Conservation (phyloP, 192 early-diverging fungal species). For the Umbelopsis isabellina region DNA sequence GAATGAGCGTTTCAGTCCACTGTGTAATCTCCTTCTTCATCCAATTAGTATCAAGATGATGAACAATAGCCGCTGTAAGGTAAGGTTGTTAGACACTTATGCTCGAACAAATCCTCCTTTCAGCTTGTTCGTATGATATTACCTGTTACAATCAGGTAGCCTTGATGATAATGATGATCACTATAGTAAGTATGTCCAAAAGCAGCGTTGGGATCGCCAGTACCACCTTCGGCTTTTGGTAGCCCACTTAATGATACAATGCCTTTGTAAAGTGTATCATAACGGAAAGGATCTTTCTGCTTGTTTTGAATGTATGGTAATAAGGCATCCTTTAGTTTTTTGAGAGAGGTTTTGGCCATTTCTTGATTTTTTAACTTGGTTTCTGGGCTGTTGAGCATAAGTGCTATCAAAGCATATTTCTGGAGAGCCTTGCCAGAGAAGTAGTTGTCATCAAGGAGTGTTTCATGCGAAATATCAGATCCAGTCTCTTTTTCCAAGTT, state of each 20-base stretch:
- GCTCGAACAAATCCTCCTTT: background rate
- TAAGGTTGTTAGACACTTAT: background rate
- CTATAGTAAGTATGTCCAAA: conserved; percentile 46
- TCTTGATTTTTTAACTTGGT: conserved; percentile 30
- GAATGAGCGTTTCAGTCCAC: conserved; percentile 42
- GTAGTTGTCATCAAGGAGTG: conserved; percentile 37
- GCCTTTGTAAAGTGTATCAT: conserved; percentile 38
- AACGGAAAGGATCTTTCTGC: conserved; percentile 32
- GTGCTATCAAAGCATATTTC: conserved; percentile 40
- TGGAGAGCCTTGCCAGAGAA: conserved; percentile 46
- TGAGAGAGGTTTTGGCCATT: conserved; percentile 28
- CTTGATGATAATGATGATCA: conserved; percentile 49
- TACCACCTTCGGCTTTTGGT: conserved; percentile 35
- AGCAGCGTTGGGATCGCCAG: conserved; percentile 31
- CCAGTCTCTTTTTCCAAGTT: conserved; percentile 25
- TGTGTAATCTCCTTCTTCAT: conserved; percentile 23
- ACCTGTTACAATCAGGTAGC: conserved; percentile 39
- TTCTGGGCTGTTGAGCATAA: conserved; percentile 33
- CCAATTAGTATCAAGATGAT: conserved; percentile 40
- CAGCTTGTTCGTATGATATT: background rate
- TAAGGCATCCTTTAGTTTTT: conserved; percentile 35
- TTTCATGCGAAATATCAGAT: conserved; percentile 29
- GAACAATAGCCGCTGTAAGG: conserved; percentile 38
- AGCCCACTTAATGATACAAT: conserved; percentile 34
- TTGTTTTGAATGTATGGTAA: conserved; percentile 34